These are phyloP conservation scores for Lactarius pseudohatsudake DNA, from an alignment of 768 basidiomycete species.

Conservation along the genomic window DNA sequence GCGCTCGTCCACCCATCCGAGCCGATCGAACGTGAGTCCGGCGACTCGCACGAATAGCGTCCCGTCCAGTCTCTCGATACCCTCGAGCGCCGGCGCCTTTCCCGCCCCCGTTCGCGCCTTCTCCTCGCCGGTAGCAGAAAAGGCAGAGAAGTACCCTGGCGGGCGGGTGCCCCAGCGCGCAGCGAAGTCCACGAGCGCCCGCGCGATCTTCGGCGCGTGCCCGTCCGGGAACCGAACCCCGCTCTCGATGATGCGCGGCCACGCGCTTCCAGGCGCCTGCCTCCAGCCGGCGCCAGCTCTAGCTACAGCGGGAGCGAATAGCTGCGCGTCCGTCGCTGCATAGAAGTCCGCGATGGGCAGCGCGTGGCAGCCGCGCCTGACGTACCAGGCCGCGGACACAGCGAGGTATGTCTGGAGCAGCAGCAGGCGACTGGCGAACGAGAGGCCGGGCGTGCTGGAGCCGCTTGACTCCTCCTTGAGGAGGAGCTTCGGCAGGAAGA, in stretches of 20 bases:
- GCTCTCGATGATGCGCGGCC: slow-evolving; percentile 55
- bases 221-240: slow-evolving; percentile 58
- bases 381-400: slow-evolving; percentile 49
- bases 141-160: slow-evolving; percentile 34
- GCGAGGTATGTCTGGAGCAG: slow-evolving; percentile 59
- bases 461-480: slow-evolving; percentile 29
- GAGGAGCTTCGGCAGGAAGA: slow-evolving; percentile 56
- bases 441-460: slow-evolving; percentile 20
- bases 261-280: slow-evolving; percentile 35
- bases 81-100: slow-evolving; percentile 38
- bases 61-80: slow-evolving; percentile 57
- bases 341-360: slow-evolving; percentile 54
- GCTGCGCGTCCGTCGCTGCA: slow-evolving; percentile 27
- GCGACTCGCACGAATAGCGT: slow-evolving; percentile 60
- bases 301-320: background rate
- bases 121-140: slow-evolving; percentile 8
- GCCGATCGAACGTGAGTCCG: slow-evolving; percentile 45
- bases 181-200: slow-evolving; percentile 49
- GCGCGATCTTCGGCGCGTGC: slow-evolving; percentile 50
- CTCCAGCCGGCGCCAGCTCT: background rate
- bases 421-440: slow-evolving; percentile 45
- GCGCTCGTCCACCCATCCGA: slow-evolving; percentile 20
- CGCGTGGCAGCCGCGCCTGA: slow-evolving; percentile 53
- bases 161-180: slow-evolving; percentile 41
- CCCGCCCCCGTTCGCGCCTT: no score